Conservation (phyloP, 169 alveolate species). For the Eimeria falciformis region DNA sequence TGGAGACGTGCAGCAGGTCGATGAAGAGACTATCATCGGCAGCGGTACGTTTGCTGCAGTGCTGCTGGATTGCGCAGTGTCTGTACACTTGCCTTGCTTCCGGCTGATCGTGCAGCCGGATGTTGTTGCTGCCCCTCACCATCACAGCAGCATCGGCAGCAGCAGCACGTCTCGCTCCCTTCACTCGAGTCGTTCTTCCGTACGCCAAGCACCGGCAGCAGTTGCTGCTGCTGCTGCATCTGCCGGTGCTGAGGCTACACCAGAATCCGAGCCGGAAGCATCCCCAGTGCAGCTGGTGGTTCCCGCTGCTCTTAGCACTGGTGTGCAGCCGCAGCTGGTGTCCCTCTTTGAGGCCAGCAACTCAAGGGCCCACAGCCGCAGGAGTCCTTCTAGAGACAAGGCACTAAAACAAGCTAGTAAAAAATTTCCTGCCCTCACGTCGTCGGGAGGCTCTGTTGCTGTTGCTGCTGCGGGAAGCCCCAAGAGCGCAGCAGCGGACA, state of each 20-base stretch:
- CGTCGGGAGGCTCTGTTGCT: background rate
- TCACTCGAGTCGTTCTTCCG: background rate
- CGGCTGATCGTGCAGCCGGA: background rate
- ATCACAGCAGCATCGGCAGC: background rate
- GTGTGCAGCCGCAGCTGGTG: background rate
- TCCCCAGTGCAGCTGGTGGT: background rate
- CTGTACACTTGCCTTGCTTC: constrained; percentile 17
- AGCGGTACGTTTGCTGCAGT: constrained; percentile 11
- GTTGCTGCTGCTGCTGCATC: background rate
- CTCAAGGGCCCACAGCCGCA: background rate
- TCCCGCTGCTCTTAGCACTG: background rate
- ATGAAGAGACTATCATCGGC: background rate
- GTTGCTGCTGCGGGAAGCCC: constrained; percentile 30
- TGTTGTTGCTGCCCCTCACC: background rate
- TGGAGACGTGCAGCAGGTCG: background rate
- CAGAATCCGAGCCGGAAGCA: too few relatives aligned
- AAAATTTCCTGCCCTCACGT: background rate
- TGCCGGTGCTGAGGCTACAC: background rate
- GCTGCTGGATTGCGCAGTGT: constrained; percentile 17
- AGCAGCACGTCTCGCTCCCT: background rate
- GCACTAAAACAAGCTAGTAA: background rate
- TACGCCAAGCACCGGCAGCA: background rate
- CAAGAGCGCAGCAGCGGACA: constrained; percentile 5
- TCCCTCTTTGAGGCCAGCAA: background rate
- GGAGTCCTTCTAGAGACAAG: background rate